Evolutionary conservation across 208 protist genomes (phyloP), one percentile per base, ranked within the genome.

Genomic region (Leishmania martiniquensis): DNA sequence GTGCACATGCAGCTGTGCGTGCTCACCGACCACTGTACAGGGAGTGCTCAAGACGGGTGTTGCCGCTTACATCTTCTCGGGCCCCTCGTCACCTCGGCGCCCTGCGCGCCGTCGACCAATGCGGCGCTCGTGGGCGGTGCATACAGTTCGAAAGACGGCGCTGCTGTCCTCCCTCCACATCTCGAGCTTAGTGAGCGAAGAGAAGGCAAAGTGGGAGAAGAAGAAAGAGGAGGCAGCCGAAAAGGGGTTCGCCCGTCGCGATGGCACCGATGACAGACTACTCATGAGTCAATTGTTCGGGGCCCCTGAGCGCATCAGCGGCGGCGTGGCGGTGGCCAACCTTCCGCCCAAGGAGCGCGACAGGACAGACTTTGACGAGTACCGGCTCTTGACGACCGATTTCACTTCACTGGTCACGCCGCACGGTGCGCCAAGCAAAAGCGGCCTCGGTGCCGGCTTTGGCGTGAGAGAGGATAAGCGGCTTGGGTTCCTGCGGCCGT

Each of bases 321-420:
- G 82, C 45, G 89, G 88, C 22, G 83, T 97, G 15, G 34, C 77
- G 2, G 90, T 97, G 39, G 76, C 84, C 9, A 96, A 96, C 76
- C 52, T 97, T n/a, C 91, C 93, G 0, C 74, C 83, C 0, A 87
- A 88, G 72, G 42, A 77, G 51, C 76, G 77, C 7, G 87, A 91
- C 44, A 68, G 83, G 60, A 91, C 87, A 2, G 85, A 88, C 57
- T 97, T 97, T 72, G 89, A 93, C 63, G 72, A 77, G 51, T 97
- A 97, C 65, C 84, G 89, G 76, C 89, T 85, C 37, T 94, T 87
- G n/a, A 95, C 91, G 0, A 88, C 83, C 9, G 91, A 97, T 39
- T 96, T 93, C 84, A 94, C 89, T 2, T 96, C 91, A 0, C 84
- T 92, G 22, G 91, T 95, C 25, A 91, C 87, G 2, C 90, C 93